Conservation (phyloP, 352 stramenopile genomes). For the Pythium aristosporum region DNA sequence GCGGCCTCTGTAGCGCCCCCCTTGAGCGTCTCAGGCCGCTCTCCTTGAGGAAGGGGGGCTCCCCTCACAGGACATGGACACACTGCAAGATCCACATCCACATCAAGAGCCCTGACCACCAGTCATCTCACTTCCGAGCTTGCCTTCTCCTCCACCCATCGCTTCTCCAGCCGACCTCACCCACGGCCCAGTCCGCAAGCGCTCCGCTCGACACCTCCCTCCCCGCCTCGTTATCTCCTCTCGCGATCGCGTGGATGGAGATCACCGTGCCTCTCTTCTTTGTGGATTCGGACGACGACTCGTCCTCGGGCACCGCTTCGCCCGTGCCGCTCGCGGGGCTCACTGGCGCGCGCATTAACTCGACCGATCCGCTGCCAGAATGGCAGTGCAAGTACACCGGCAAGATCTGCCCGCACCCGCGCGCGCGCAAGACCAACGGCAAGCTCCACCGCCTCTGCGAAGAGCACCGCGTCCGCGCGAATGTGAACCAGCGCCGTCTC, state of each 20-base stretch:
- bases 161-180: background rate
- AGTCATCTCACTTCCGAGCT: background rate
- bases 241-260: constrained; percentile 19
- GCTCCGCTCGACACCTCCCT: background rate
- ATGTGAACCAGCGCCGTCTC: constrained; percentile 48
- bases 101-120: background rate
- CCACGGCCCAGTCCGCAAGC: background rate
- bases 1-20: background rate
- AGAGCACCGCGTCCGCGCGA: constrained; percentile 56
- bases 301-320: constrained; percentile 10
- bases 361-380: constrained; percentile 21
- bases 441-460: constrained; percentile 61
- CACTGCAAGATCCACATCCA: constrained; percentile 11
- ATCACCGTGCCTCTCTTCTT: constrained; percentile 19
- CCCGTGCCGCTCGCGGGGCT: background rate
- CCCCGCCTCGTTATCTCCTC: background rate
- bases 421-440: constrained; percentile 61
- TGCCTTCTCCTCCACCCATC: background rate
- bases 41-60: background rate
- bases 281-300: constrained; percentile 25
- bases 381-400: constrained; percentile 40
- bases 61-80: constrained; percentile 9
- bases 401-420: constrained; percentile 50
- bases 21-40: background rate
- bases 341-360: background rate